phyloP scores from a whole-genome alignment of 768 basidiomycete species.

The Naganishia friedmannii region DNA sequence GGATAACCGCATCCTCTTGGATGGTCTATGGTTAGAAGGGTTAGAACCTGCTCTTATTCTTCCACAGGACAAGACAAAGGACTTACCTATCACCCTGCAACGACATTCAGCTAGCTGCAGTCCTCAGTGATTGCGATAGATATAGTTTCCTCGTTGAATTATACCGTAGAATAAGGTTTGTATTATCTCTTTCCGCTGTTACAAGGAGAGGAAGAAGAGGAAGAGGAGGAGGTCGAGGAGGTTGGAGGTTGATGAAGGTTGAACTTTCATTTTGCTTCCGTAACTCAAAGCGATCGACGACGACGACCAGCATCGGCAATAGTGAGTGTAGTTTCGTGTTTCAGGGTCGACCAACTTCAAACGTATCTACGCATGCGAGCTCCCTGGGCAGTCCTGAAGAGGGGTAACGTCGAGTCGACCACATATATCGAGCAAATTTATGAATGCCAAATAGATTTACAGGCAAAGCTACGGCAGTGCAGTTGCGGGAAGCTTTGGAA shows the following conservation, averaged over 20 bases:
- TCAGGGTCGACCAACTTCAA: not conserved
- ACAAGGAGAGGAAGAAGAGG: too few species aligned
- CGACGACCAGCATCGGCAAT: not conserved
- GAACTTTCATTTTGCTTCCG: constrained; percentile 18
- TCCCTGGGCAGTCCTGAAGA: too few species aligned
- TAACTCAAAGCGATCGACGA: not conserved
- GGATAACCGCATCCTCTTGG: constrained; percentile 11
- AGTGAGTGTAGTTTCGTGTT: not conserved
- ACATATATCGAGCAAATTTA: not conserved
- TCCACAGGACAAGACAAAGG: not conserved
- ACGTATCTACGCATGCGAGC: too few species aligned
- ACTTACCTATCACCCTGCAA: constrained; percentile 1
- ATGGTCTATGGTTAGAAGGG: not conserved
- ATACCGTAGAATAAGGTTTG: too few species aligned
- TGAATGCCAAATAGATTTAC: constrained; percentile 30
- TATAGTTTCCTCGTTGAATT: not conserved
- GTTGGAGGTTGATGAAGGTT: too few species aligned
- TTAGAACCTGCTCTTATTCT: too few species aligned
- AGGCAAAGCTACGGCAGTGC: constrained; percentile 40
- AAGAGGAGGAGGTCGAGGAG: not conserved
- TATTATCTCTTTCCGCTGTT: not conserved
- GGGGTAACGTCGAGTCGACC: too few species aligned
- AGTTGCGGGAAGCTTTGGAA: constrained; percentile 44
- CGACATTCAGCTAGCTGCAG: not conserved
- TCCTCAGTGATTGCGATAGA: not conserved